Conservation (phyloP, 2,329 filamentous ascomycete genomes). For the Colletotrichum nymphaeae region DNA sequence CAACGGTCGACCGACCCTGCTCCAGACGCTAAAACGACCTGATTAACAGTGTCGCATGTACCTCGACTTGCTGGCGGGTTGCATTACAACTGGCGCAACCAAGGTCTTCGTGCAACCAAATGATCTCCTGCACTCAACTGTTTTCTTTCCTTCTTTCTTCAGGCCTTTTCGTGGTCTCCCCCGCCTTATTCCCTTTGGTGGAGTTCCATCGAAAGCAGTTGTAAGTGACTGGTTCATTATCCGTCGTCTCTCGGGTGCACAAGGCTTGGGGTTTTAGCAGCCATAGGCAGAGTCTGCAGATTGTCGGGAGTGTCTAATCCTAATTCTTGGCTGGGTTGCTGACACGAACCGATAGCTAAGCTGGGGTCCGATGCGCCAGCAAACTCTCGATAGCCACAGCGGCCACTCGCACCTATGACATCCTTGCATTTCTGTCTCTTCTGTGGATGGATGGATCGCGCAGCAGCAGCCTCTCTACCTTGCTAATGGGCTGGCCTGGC, state of each 20-base stretch:
- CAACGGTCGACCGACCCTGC: neutral
- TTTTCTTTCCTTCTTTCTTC: neutral
- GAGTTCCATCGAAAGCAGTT: neutral
- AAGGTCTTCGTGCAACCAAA: neutral
- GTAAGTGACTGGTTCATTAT: neutral
- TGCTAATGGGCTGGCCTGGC: conserved; percentile 1
- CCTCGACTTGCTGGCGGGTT: neutral
- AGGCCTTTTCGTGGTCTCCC: neutral
- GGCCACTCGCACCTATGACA: conserved; percentile 3
- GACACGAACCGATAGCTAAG: conserved; percentile 25
- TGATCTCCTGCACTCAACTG: neutral
- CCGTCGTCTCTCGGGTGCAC: neutral
- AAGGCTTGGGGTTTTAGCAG: neutral
- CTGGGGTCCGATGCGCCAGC: conserved; percentile 22
- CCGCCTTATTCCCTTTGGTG: neutral
- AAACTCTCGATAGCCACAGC: conserved; percentile 28
- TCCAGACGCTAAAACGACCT: neutral
- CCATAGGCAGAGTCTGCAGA: neutral
- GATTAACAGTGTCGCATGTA: neutral
- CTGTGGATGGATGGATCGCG: conserved; percentile 15
- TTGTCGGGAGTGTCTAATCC: conserved; percentile 19
- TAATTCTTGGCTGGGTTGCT: neutral
- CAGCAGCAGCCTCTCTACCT: conserved; percentile 1
- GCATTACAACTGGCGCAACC: neutral
- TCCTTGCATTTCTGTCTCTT: neutral